phyloP scores from a whole-genome alignment of 2,329 filamentous ascomycete species.

The Colletotrichum australisinense region DNA sequence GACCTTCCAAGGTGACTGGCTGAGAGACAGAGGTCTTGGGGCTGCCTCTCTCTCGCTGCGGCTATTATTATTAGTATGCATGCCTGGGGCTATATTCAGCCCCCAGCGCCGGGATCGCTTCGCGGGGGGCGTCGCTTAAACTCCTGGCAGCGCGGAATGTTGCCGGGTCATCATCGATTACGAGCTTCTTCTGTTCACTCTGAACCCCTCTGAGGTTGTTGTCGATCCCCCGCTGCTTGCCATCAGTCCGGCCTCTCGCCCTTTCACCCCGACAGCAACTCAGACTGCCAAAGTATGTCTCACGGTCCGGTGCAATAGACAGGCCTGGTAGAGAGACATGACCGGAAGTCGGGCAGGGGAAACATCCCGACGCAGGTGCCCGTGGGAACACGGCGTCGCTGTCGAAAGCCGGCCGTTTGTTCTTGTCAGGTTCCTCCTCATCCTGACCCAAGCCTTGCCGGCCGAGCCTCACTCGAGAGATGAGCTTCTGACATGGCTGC shows the following conservation, averaged over 20 bases:
- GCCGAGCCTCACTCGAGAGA: not conserved
- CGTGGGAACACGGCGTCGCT: not conserved
- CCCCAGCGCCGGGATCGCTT: not conserved
- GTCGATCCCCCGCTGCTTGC: not conserved
- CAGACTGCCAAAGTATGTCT: not conserved
- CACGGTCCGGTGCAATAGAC: not conserved
- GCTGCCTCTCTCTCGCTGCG: not conserved
- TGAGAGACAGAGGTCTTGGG: not conserved
- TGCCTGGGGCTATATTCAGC: slow-evolving; percentile 16
- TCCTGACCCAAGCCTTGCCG: not conserved
- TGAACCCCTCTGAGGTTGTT: not conserved
- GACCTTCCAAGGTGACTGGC: not conserved
- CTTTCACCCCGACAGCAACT: not conserved
- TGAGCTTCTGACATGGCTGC: slow-evolving; percentile 4
- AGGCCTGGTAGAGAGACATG: not conserved
- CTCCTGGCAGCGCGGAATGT: slow-evolving; percentile 2
- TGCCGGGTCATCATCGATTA: not conserved
- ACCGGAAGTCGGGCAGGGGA: not conserved
- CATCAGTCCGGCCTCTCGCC: not conserved
- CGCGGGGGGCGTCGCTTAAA: not conserved
- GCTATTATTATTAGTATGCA: slow-evolving; percentile 5
- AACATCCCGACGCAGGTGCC: not conserved
- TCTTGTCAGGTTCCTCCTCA: not conserved
- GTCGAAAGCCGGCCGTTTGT: not conserved
- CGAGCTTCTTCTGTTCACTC: not conserved